Conservation (phyloP, 345 rosid species). For the Ricinus communis region DNA sequence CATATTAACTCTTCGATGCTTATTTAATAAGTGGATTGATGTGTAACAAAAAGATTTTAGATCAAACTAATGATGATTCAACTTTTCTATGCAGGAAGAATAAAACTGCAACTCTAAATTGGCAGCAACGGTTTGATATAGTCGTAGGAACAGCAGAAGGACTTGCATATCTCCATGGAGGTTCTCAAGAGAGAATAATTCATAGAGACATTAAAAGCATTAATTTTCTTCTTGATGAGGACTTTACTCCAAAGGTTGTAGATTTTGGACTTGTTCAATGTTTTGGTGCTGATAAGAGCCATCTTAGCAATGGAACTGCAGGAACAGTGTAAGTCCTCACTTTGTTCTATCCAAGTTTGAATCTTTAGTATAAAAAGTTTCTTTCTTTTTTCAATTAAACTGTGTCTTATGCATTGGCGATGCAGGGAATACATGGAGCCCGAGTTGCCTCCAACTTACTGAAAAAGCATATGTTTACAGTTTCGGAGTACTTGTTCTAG, state of each 20-base stretch:
- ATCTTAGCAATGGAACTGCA: constrained; percentile 54
- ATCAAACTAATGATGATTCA: not conserved
- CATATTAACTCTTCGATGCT: not conserved
- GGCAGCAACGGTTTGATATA: constrained; percentile 43
- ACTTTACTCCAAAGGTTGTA: constrained; percentile 46
- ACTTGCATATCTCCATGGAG: constrained; percentile 55
- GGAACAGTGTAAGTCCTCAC: constrained; percentile 48
- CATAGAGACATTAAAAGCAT: constrained; percentile 58
- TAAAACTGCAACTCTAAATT: constrained; percentile 26
- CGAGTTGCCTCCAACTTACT: constrained; percentile 47
- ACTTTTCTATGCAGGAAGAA: constrained; percentile 31
- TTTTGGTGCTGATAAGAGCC: constrained; percentile 45
- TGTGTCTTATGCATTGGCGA: not conserved
- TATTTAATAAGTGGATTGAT: not conserved
- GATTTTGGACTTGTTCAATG: constrained; percentile 57
- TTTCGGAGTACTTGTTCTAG: constrained; percentile 49
- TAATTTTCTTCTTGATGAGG: constrained; percentile 51
- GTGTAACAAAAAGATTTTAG: too few relatives aligned
- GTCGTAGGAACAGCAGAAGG: constrained; percentile 54
- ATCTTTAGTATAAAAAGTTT: not conserved
- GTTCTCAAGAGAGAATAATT: constrained; percentile 39
- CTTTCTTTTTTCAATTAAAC: not conserved
- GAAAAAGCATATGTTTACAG: constrained; percentile 59
- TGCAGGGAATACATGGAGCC: constrained; percentile 67
- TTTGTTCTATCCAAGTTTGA: not conserved